Base-by-base conservation (phyloP, 768 basidiomycete species). In the Suillus ampliporus region DNA sequence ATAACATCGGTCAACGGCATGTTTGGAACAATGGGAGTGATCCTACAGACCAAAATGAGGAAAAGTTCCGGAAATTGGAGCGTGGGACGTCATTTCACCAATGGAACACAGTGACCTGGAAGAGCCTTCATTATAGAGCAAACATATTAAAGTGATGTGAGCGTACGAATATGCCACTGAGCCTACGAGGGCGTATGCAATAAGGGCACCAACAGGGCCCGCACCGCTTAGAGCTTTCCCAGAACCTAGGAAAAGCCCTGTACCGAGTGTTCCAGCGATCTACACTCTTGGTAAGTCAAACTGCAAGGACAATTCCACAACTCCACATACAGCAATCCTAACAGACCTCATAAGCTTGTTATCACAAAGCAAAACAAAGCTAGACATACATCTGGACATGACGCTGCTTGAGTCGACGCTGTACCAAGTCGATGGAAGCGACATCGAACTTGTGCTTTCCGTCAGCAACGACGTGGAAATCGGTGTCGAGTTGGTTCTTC, bases 61-160 rank as follows among this genome's bases (percentile, higher is more conserved):
- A 71, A 91, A 92, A 0, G 89, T 88, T 19, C 91, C 91, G 4
- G 90, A 89, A 53, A 92, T 86, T 2, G 91, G 91, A 1, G 89
- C 90, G 75, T 85, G 84, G 4, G 88, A 86, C n/a, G 90, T 89
- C 90, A 92, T 89, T 76, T 93, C 91, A 38, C 86, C 90, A 15
- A 91, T 72, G 3, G 87, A 84, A 67, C 89, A 88, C 15, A 91
- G 75, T 5, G 87, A 84, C 7, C 85, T 86, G 58, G 19, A 19
- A 23, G 38, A 48, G 2, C 9, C 19, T 53, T 31, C 14, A 43
- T 40, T 13, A 5, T 52, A 56, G 41, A 34, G 52, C 8, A 17
- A 26, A 71, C 3, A 79, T 72, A 6, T n/a, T 19, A 11, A 17
- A 64, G 38, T 40, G 37, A 11, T 19, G 34, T n/a, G 37, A n/a